phyloP scores from a whole-genome alignment of 2,329 filamentous ascomycete genomes.

The Fusarium floridanum region DNA sequence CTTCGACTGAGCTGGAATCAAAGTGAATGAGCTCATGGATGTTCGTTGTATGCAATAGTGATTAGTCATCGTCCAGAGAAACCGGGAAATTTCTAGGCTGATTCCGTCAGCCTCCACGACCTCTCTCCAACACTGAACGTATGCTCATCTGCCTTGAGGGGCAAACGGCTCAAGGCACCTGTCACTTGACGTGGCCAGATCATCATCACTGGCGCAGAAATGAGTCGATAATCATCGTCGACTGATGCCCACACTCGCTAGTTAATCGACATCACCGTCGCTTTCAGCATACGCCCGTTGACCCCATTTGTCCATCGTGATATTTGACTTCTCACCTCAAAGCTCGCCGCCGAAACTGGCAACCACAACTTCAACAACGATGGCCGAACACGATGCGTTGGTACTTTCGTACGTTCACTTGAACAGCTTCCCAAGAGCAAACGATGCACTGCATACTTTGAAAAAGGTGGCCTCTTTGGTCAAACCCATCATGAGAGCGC shows the following conservation, averaged over 20 bases:
- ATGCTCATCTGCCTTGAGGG: constrained; percentile 23
- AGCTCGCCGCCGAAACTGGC: background rate
- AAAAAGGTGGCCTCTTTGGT: constrained; percentile 88
- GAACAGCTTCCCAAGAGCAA: constrained; percentile 59
- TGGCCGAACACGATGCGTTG: constrained; percentile 55
- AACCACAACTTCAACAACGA: constrained; percentile 15
- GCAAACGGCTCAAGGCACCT: constrained; percentile 40
- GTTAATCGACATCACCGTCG: constrained; percentile 15
- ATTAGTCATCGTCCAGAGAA: constrained; percentile 40
- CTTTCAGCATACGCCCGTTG: constrained; percentile 3
- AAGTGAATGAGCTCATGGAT: background rate
- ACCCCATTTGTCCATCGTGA: constrained; percentile 13
- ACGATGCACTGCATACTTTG: constrained; percentile 71
- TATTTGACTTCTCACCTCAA: constrained; percentile 10
- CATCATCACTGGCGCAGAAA: background rate
- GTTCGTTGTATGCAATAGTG: constrained; percentile 31
- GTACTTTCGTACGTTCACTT: constrained; percentile 65
- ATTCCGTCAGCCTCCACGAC: constrained; percentile 33
- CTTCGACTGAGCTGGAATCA: background rate
- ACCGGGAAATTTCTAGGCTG: constrained; percentile 43
- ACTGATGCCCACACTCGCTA: background rate
- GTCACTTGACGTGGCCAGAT: constrained; percentile 40
- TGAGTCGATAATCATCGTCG: background rate
- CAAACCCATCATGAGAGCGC: constrained; percentile 93
- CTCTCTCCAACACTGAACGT: constrained; percentile 1